A percentile compares a stretch with the other conserved stretches of the same genome.
These are phyloP conservation scores for Dittrichia graveolens DNA, from an alignment of 129 eudicot genomes.

Conservation along the genomic window DNA sequence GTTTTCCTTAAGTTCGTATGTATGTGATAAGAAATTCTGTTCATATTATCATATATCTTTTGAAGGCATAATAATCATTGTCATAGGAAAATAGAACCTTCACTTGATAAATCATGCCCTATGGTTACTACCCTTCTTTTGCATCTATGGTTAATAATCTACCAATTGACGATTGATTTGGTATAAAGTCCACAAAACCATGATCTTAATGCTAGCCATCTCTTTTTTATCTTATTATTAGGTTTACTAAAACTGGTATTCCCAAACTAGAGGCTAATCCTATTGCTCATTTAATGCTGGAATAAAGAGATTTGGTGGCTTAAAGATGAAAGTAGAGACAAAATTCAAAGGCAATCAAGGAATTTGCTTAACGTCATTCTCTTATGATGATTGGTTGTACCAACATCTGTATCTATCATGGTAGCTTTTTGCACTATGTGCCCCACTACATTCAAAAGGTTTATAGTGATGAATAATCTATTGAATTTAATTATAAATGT, in stretches of 20 bases:
- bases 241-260: not conserved
- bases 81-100: not conserved
- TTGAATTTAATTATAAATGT: not conserved
- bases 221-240: not conserved
- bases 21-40: constrained; percentile 1
- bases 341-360: constrained; percentile 10
- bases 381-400: constrained; percentile 34
- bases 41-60: not conserved
- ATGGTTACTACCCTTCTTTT: not conserved
- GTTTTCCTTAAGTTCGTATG: not conserved
- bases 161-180: not conserved
- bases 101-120: constrained; percentile 14
- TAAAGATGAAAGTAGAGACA: constrained; percentile 21
- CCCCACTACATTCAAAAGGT: constrained; percentile 24
- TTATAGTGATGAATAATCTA: constrained; percentile 18
- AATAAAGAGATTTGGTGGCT: constrained; percentile 5
- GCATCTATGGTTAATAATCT: not conserved
- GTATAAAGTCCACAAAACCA: constrained; percentile 15
- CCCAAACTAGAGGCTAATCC: not conserved
- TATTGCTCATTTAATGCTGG: not conserved
- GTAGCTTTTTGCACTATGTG: constrained; percentile 21
- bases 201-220: constrained; percentile 5
- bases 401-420: constrained; percentile 35
- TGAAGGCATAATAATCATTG: not conserved
- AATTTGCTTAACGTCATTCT: constrained; percentile 22